Conservation (phyloP, 2,329 filamentous ascomycete genomes). For the Clarireedia hainanense region DNA sequence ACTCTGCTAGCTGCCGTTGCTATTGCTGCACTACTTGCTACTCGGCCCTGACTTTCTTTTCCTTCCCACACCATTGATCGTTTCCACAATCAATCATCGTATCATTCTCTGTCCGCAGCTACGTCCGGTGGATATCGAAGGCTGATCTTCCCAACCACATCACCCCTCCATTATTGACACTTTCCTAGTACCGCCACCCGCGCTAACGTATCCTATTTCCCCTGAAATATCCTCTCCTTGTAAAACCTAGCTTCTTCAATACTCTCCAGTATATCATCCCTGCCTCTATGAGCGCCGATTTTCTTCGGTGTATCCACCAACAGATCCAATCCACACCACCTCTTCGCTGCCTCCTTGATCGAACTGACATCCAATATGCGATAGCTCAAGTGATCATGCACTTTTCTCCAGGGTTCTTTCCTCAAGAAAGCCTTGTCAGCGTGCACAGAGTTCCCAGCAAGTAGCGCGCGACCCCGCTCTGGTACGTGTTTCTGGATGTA, state of each 20-base stretch:
- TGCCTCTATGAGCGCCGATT: conserved; percentile 70
- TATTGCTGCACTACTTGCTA: not conserved
- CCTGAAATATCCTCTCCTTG: conserved; percentile 56
- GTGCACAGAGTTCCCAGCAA: conserved; percentile 92
- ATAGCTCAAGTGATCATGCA: conserved; percentile 77
- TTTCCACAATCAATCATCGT: not conserved
- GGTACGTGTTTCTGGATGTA: conserved; percentile 73
- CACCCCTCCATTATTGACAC: not conserved
- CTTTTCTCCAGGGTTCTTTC: conserved; percentile 62
- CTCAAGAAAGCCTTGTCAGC: conserved; percentile 78
- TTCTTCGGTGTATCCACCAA: conserved; percentile 61
- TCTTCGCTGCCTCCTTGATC: conserved; percentile 79
- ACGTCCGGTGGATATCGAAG: not conserved
- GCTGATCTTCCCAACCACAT: not conserved
- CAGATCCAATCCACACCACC: conserved; percentile 65
- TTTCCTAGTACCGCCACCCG: not conserved
- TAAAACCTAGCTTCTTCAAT: conserved; percentile 89
- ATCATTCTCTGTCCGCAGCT: not conserved
- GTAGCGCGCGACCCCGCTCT: conserved; percentile 54
- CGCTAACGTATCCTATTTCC: not conserved
- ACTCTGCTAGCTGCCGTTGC: too few relatives aligned
- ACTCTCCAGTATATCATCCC: conserved; percentile 87
- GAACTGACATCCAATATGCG: conserved; percentile 86
- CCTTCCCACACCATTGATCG: not conserved
- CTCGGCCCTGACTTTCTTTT: too few relatives aligned